Evolutionary conservation across 2,329 filamentous ascomycete genomes (phyloP).

Genomic region (Pseudogymnoascus sp.): DNA sequence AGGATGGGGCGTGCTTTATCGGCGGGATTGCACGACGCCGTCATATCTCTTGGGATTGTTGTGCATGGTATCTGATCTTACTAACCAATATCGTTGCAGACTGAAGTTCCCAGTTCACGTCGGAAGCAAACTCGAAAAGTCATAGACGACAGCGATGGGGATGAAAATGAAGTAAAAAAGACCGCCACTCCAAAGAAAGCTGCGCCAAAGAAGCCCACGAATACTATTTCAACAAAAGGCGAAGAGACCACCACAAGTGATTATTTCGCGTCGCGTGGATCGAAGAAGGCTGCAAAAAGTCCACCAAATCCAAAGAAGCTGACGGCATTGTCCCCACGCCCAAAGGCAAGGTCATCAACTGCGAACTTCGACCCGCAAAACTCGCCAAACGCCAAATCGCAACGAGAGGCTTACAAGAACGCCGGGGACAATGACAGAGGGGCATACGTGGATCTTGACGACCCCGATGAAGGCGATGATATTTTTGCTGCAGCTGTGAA

Average conservation of each 20-base stretch:
- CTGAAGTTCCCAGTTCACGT: slow-evolving; percentile 5
- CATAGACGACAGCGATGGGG: slow-evolving; percentile 74
- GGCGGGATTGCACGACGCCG: background rate
- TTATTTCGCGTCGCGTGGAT: slow-evolving; percentile 28
- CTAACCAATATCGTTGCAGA: slow-evolving; percentile 7
- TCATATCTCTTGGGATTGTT: background rate
- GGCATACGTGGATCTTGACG: slow-evolving; percentile 53
- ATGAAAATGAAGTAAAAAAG: slow-evolving; percentile 45
- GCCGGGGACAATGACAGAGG: slow-evolving; percentile 44
- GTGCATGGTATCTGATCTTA: background rate
- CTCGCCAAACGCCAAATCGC: slow-evolving; percentile 9
- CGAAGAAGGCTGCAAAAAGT: background rate
- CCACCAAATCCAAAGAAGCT: background rate
- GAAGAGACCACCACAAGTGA: slow-evolving; percentile 29
- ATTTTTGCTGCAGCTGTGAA: slow-evolving; percentile 71
- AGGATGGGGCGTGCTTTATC: background rate
- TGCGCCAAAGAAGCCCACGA: slow-evolving; percentile 47
- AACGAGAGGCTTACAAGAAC: slow-evolving; percentile 20
- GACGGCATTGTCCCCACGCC: background rate
- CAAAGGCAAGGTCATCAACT: background rate
- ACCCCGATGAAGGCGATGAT: slow-evolving; percentile 67
- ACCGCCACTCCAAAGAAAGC: slow-evolving; percentile 48
- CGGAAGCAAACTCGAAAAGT: slow-evolving; percentile 52
- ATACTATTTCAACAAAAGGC: slow-evolving; percentile 26
- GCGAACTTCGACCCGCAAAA: background rate